Conservation (phyloP, 495 filamentous ascomycete genomes). For the Parathielavia hyrcaniae region DNA sequence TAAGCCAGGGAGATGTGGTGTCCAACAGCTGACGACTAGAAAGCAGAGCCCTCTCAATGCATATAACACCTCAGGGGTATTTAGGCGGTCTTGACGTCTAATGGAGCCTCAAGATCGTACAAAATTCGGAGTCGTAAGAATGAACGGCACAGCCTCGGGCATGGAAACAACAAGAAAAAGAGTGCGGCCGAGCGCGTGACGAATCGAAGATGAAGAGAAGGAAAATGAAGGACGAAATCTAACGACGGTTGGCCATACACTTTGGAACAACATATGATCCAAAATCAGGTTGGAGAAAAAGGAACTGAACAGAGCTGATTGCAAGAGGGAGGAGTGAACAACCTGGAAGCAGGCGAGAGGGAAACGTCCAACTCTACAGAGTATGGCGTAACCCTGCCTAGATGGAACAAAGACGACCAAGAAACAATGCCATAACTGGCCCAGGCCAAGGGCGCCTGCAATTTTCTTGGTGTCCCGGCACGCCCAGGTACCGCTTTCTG, state of each 20-base stretch:
- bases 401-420: neutral
- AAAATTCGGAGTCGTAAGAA: neutral
- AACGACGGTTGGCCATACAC: neutral
- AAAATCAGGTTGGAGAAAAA: neutral
- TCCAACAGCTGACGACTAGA: neutral
- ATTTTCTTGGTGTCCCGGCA: constrained; percentile 6
- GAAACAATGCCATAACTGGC: constrained; percentile 4
- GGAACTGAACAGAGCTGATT: neutral
- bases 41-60: neutral
- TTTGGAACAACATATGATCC: neutral
- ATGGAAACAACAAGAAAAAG: constrained; percentile 20
- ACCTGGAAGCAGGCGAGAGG: neutral
- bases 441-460: constrained; percentile 8
- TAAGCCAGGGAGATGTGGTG: neutral
- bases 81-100: neutral
- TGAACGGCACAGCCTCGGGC: constrained; percentile 5
- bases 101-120: too few relatives aligned
- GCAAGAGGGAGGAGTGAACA: neutral
- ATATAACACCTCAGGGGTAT: neutral
- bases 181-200: constrained; percentile 12
- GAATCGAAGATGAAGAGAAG: constrained; percentile 18
- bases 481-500: neutral
- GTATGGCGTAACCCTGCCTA: neutral
- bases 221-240: constrained; percentile 16
- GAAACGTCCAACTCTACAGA: neutral